phyloP scores from a whole-genome alignment of 2,329 filamentous ascomycete species.

The Fusarium sp. region DNA sequence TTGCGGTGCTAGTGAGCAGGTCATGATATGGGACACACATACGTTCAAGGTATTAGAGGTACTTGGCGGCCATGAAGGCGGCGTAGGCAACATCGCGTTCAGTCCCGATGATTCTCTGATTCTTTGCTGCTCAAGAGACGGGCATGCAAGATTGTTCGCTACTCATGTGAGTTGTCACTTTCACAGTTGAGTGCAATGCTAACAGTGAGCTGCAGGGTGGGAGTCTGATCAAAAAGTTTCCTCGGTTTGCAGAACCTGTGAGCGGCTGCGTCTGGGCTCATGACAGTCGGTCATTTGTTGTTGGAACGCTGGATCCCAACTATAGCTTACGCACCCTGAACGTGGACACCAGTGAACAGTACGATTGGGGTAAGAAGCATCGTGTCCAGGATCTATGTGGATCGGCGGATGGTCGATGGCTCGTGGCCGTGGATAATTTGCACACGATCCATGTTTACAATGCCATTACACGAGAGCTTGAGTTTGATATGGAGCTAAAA shows the following conservation, averaged over 20 bases:
- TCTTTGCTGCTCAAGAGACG: conserved; percentile 83
- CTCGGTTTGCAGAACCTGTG: conserved; percentile 83
- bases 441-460: conserved; percentile 85
- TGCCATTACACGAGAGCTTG: conserved; percentile 76
- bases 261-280: conserved; percentile 91
- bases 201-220: conserved; percentile 64
- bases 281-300: conserved; percentile 81
- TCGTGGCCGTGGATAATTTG: conserved; percentile 81
- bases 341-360: conserved; percentile 68
- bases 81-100: conserved; percentile 87
- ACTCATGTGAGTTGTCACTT: conserved; percentile 62
- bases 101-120: conserved; percentile 91
- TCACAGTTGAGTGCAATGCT: conserved; percentile 13
- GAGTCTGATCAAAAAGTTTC: conserved; percentile 69
- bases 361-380: conserved; percentile 76
- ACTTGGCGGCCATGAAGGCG: conserved; percentile 73
- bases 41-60: conserved; percentile 73
- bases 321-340: conserved; percentile 78
- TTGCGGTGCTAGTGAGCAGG: conserved; percentile 78
- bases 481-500: conserved; percentile 76
- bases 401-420: conserved; percentile 80
- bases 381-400: conserved; percentile 88
- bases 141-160: conserved; percentile 80
- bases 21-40: conserved; percentile 84
- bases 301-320: conserved; percentile 77